Evolutionary conservation across 495 filamentous ascomycete species (phyloP).

Genomic region (Tuber indicum): DNA sequence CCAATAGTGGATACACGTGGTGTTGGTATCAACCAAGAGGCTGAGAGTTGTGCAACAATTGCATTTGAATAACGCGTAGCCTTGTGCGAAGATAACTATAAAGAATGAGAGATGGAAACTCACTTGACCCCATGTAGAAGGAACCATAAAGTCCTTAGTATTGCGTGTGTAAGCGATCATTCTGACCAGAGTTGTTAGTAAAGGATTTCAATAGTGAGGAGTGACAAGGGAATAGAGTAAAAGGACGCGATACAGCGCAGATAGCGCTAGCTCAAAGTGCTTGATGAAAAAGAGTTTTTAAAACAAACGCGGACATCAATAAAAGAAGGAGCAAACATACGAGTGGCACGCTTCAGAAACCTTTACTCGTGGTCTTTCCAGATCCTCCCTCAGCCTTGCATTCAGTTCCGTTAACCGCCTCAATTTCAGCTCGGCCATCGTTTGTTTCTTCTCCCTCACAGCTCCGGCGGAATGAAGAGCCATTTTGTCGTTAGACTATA

Average conservation of each 20-base stretch:
- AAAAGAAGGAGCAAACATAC: constrained; percentile 51
- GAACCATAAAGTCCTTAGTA: constrained; percentile 98
- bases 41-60: constrained; percentile 10
- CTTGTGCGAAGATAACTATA: constrained; percentile 8
- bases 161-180: constrained; percentile 94
- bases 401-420: constrained; percentile 94
- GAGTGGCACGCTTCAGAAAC: constrained; percentile 90
- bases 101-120: constrained; percentile 38
- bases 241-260: constrained; percentile 11
- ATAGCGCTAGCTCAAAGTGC: not conserved
- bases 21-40: constrained; percentile 14
- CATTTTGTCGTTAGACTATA: constrained; percentile 29
- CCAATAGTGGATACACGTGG: constrained; percentile 30
- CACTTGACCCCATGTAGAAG: constrained; percentile 90
- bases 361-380: constrained; percentile 88
- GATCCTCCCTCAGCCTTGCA: constrained; percentile 83
- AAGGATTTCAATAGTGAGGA: not conserved
- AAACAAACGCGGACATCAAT: not conserved
- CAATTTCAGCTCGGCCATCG: constrained; percentile 96
- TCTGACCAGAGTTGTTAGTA: constrained; percentile 48
- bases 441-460: constrained; percentile 77
- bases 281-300: not conserved
- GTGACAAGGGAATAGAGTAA: not conserved
- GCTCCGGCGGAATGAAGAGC: constrained; percentile 40
- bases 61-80: constrained; percentile 9